phyloP scores from a whole-genome alignment of 805 yeast genomes.

The Candida maltosa region DNA sequence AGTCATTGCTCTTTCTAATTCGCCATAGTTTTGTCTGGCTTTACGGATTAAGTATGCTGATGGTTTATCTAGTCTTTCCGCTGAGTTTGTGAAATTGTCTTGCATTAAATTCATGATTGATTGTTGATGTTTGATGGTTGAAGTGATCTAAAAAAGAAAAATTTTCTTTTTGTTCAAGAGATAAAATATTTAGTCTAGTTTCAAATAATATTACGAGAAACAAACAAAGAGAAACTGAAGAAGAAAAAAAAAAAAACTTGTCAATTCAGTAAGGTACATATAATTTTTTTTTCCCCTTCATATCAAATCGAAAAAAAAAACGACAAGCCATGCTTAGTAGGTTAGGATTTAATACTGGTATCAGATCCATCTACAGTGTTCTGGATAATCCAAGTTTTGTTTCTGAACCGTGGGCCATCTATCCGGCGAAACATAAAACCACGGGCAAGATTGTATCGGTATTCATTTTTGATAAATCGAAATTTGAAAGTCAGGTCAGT shows the following conservation, averaged over 20 bases:
- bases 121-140: not conserved
- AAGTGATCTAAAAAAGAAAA: not conserved
- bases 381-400: constrained; percentile 69
- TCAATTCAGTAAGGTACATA: no score
- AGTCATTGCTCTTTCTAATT: constrained; percentile 60
- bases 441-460: constrained; percentile 69
- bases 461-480: constrained; percentile 80
- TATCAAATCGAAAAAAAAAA: no score
- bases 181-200: no score
- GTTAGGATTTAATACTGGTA: constrained; percentile 55
- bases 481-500: constrained; percentile 54
- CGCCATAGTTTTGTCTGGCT: constrained; percentile 56
- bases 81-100: constrained; percentile 57
- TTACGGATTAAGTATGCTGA: constrained; percentile 65
- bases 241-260: no score
- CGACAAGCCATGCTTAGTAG: constrained; percentile 43
- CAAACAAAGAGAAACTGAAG: no score
- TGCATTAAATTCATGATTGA: constrained; percentile 34
- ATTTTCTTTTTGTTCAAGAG: not conserved
- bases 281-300: not conserved
- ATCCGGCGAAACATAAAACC: constrained; percentile 73
- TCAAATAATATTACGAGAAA: no score
- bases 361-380: constrained; percentile 63
- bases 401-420: constrained; percentile 80
- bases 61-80: constrained; percentile 68